Evolutionary conservation across 176 grass and related monocot species (phyloP).

Genomic region (Miscanthus lutarioriparius): DNA sequence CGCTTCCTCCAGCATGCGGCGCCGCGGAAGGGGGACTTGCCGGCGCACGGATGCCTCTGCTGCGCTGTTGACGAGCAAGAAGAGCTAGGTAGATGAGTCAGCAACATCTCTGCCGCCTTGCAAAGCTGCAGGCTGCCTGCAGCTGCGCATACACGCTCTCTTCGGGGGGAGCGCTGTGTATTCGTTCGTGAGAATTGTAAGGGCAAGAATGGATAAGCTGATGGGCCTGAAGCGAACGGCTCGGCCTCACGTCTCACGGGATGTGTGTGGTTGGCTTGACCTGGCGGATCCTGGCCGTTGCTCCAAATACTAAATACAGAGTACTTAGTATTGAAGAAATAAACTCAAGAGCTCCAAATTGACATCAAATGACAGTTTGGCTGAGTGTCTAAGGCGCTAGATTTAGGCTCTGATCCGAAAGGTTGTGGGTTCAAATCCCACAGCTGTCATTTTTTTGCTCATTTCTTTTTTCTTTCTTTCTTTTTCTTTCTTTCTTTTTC

Average conservation of each 20-base stretch:
- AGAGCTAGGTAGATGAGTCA: constrained; percentile 32
- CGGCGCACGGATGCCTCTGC: background rate
- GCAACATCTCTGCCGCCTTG: constrained; percentile 24
- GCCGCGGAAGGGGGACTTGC: background rate
- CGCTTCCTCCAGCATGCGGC: constrained; percentile 19
- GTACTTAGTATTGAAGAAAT: background rate
- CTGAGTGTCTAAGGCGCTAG: constrained; percentile 99
- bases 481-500: no score
- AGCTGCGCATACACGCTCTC: constrained; percentile 21
- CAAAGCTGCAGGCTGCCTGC: background rate
- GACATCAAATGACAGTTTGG: constrained; percentile 59
- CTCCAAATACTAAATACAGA: background rate
- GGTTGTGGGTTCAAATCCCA: constrained; percentile 99
- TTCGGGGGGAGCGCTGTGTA: background rate
- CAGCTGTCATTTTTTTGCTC: constrained; percentile 43
- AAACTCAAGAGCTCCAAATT: fast-evolving
- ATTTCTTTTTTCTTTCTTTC: fast-evolving
- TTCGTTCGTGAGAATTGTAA: background rate
- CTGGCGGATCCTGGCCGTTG: background rate
- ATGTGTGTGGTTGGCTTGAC: background rate
- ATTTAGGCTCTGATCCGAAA: constrained; percentile 99
- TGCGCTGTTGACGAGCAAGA: constrained; percentile 34
- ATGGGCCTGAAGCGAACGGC: background rate
- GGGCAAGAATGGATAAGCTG: constrained; percentile 40
- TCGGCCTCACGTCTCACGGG: background rate